Evolutionary conservation across 2,329 filamentous ascomycete species (phyloP).

Genomic region (Hypoxylon sp.): DNA sequence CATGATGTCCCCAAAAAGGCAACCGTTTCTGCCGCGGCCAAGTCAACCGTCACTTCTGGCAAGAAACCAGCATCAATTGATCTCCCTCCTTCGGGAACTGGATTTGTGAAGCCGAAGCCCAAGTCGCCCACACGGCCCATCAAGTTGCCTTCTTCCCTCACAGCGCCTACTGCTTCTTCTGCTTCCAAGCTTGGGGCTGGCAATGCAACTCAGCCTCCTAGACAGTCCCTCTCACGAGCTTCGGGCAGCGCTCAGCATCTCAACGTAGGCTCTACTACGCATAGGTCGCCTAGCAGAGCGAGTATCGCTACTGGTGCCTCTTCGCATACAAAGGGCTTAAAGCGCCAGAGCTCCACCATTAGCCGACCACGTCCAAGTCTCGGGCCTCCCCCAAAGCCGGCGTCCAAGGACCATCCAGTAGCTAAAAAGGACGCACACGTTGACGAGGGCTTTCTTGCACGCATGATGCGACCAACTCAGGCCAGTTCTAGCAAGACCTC

Average conservation of each 20-base stretch:
- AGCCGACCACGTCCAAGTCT: constrained; percentile 65
- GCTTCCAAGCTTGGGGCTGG: constrained; percentile 69
- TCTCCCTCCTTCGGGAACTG: constrained; percentile 56
- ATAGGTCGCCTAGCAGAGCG: constrained; percentile 62
- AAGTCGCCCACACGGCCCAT: constrained; percentile 78
- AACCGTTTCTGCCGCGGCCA: constrained; percentile 48
- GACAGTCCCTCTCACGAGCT: constrained; percentile 59
- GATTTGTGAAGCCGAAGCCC: constrained; percentile 69
- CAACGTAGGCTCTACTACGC: constrained; percentile 45
- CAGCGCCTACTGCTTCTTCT: constrained; percentile 77
- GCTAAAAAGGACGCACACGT: constrained; percentile 67
- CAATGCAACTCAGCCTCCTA: constrained; percentile 48
- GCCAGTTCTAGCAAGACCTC: constrained; percentile 75
- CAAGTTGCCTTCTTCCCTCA: constrained; percentile 75
- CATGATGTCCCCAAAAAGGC: constrained; percentile 53
- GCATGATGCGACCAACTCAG: constrained; percentile 84
- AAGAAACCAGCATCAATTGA: constrained; percentile 62
- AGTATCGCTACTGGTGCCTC: constrained; percentile 54
- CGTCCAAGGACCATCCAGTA: constrained; percentile 61
- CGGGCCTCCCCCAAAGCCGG: constrained; percentile 71
- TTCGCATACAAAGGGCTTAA: constrained; percentile 54
- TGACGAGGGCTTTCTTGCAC: constrained; percentile 80
- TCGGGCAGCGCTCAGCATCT: constrained; percentile 55
- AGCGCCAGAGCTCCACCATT: constrained; percentile 61
- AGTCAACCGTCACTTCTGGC: constrained; percentile 51